Evolutionary conservation across 139 green algal genomes (phyloP), one percentile per base, ranked within the genome.

Genomic region (Marvania coccoides): DNA sequence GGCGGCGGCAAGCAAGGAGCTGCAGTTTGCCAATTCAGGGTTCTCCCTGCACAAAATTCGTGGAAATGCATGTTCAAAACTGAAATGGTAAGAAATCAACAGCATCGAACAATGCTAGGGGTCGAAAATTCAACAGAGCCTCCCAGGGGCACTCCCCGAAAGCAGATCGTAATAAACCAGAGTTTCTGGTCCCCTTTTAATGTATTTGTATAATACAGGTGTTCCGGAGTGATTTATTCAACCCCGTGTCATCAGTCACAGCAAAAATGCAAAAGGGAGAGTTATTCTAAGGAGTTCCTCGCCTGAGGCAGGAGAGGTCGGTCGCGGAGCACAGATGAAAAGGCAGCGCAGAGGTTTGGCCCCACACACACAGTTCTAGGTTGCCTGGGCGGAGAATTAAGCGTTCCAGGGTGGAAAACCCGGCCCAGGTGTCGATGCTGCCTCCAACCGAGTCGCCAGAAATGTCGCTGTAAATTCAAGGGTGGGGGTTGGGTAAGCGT

Each of bases 361-460:
- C 58, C 6, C 24, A 47, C 6, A 35, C 40, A 26, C 68, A 75
- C 35, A 75, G 58, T 9, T 37, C 29, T 2, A 24, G 26, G 47
- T 75, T 75, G 47, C 68, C 68, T 10, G 68, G 68, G 8, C 4
- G 2, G 5, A 75, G 4, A 14, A 75, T 24, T 4, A 75, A 60
- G 40, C 58, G 59, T 9, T 53, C 31, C 3, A 75, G 53, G 9
- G 23, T 47, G 3, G 5, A 3, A 13, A 70, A 29, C 6, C 35
- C 36, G 6, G 5, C 14, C 69, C 69, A 76, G 19, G 19, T 51
- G 19, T 51, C 19, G 19, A 51, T 19, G 19, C 42, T 51, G 19
- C 42, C 42, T 28, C 19, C 19, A 19, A 51, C 19, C 19, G 19
- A 28, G 42, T 51, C 19, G 19, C 19, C 19, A 51, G 19, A 28